A percentile compares a stretch with the other conserved stretches of the same genome.
These are phyloP conservation scores for Solanum chaucha DNA, from an alignment of 257 asterid species.

Conservation along the genomic window DNA sequence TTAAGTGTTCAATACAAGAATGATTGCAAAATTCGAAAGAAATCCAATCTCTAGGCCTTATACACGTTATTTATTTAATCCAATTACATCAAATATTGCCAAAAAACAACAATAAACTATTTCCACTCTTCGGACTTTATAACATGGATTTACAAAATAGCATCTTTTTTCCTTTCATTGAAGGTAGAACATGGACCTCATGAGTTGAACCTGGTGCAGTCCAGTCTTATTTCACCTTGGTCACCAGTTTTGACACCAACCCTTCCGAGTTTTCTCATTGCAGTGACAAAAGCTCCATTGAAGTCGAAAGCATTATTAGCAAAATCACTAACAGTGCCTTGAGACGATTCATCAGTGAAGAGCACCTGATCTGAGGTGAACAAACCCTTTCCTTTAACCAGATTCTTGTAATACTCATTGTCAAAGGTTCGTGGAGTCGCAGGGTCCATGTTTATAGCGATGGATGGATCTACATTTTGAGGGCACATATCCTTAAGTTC, in stretches of 20 bases:
- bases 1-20: not conserved
- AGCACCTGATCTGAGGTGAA: conserved; percentile 67
- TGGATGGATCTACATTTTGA: conserved; percentile 26
- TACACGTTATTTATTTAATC: not conserved
- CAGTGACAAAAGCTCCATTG: conserved; percentile 37
- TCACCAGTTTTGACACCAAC: conserved; percentile 53
- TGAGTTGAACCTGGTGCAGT: conserved; percentile 48
- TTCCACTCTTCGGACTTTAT: not conserved
- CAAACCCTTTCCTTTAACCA: conserved; percentile 56
- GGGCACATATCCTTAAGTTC: conserved; percentile 56
- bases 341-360: conserved; percentile 39
- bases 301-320: conserved; percentile 38
- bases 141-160: not conserved
- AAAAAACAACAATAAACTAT: not conserved
- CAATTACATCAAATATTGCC: not conserved
- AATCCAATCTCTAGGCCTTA: not conserved
- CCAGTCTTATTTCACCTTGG: conserved; percentile 51
- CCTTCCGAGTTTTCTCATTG: conserved; percentile 67
- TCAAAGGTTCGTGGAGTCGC: conserved; percentile 48
- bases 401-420: conserved; percentile 46
- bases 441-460: conserved; percentile 49
- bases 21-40: not conserved
- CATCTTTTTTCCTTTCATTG: not conserved
- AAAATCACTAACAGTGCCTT: conserved; percentile 31
- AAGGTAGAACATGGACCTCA: not conserved